Base-by-base conservation (phyloP, 202 grass and related monocot genomes). In the Miscanthus sacchariflorus region DNA sequence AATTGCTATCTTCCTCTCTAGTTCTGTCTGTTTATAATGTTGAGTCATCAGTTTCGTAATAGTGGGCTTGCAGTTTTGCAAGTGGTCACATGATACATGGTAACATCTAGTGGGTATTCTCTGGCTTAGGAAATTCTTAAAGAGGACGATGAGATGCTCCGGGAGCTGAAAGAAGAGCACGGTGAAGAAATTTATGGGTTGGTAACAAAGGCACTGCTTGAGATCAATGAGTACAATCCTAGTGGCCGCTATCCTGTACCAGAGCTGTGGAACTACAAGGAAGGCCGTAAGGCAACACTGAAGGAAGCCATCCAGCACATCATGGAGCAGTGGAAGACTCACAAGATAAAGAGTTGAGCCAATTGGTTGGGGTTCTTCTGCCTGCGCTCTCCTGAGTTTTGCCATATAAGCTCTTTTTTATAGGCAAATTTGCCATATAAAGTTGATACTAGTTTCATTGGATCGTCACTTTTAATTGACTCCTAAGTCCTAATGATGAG, bases 161-260 rank as follows among this genome's bases (percentile, higher is more conserved):
- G 1, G 42, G 10, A 86, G n/a, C n/a, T 90, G 28, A 90, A 81
- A 90, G 48, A 85, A 27, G 46, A 59, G 70, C 66, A 76, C 15
- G 83, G 88, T 6, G 83, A 85, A 50, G 13, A 50, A 50, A 50
- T 50, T 50, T 50, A 50, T 50, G 48, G 48, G 48, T 50, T 50
- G 48, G 48, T 15, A 50, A 1, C 48, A 5, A 50, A 5, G 48
- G 48, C 48, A 17, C 48, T 50, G 12, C 4, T 50, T 50, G 48
- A 50, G 48, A 50, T 50, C 4, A 50, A 15, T 5, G 48, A 50
- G 48, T 50, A 15, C 5, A 50, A 50, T 50, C 48, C 13, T 50
- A 50, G 12, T 50, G 48, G 48, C 48, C 48, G 12, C 12, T 5
- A 15, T 50, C 48, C 48, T 50, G 48, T 50, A 15, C 4, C 13